Evolutionary conservation across 2,329 filamentous ascomycete species (phyloP), one percentile per base, ranked within the genome.

Genomic region (Arthroderma sp.): DNA sequence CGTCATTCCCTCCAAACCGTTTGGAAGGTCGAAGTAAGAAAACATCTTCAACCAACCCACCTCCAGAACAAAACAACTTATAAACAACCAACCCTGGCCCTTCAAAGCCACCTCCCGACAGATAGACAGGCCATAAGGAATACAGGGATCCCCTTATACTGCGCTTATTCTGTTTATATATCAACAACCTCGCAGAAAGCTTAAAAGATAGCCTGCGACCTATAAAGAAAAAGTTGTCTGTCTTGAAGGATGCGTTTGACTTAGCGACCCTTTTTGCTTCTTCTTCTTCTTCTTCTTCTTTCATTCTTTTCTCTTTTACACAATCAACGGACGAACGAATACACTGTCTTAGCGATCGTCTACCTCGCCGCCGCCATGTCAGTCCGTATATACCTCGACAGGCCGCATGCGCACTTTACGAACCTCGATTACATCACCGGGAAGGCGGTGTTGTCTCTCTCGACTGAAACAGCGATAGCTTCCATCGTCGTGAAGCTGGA

Each of bases 401-500:
- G 69, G 51, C 69, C 67, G 19, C 69, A 73, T 59, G 66, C 67
- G 31, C 71, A 73, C 64, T 77, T 75, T 61, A 78, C 76, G 55
- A 78, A 78, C 58, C 70, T 78, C 54, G 76, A 78, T 62, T 71
- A 70, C 55, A 67, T 78, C 25, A 70, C 71, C 1, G 76, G 76
- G 31, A 74, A 66, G 44, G 74, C 76, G 19, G 63, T 75, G n/a
- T 64, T 78, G 43, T 64, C 68, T 53, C 66, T 77, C 6, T 64
- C 66, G 1, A 68, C 67, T 0, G 73, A 76, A 63, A 69, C 76
- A 11, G 65, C 74, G 6, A 71, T 78, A 54, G 70, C 71, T 41
- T 70, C 69, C 3, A 74, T 78, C 38, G 72, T 72, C 43, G 76
- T 77, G 52, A 78, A 78, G 63, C 64, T 78, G 28, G 75, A 78